Evolutionary conservation across 139 green algal genomes (phyloP), one percentile per base, ranked within the genome.

Genomic region (Coelastrella sp.): DNA sequence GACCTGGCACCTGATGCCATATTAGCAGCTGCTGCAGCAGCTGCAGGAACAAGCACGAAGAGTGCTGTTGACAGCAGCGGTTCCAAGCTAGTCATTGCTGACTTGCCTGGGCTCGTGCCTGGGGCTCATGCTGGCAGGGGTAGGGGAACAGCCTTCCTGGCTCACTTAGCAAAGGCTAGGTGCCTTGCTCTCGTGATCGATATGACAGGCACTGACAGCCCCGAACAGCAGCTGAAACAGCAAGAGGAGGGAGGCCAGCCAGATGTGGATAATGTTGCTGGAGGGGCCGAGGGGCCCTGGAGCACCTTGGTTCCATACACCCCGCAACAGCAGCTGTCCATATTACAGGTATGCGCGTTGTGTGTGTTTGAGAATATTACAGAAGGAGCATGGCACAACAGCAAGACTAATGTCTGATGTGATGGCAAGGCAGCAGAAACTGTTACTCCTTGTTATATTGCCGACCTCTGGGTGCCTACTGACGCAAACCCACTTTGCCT

Each of bases 61-160:
- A 10, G 22, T 61, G 32, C n/a, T n/a, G 68, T 0, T 32, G 89
- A 66, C 73, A 78, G 54, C 59, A 61, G 89, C 13, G 16, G 61
- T 64, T 19, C 23, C 73, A 22, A 83, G 57, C 66, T 88, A n/a
- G 83, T 85, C 13, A 14, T 90, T 47, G 85, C 85, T 59, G 88
- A 92, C 73, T 7, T 89, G 47, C 89, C 89, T 76, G 85, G 89
- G 68, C 85, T 94, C n/a, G 54, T 91, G 16, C 64, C 87, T 68
- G 85, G 89, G 22, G 92, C 92, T 20, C 80, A 91, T 61, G 76
- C 17, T 7, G 87, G 87, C 64, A 83, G 92, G 17, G 96, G 96
- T 6, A 90, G 96, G 23, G 96, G 96, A 23, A 95, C 96, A 85
- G 85, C 77, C 11, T 98, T 98, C 85, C 90, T 98, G 71, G 90